These are phyloP conservation scores for Acanthamoeba triangularis DNA, from an alignment of 208 protist genomes.

Conservation along the genomic window DNA sequence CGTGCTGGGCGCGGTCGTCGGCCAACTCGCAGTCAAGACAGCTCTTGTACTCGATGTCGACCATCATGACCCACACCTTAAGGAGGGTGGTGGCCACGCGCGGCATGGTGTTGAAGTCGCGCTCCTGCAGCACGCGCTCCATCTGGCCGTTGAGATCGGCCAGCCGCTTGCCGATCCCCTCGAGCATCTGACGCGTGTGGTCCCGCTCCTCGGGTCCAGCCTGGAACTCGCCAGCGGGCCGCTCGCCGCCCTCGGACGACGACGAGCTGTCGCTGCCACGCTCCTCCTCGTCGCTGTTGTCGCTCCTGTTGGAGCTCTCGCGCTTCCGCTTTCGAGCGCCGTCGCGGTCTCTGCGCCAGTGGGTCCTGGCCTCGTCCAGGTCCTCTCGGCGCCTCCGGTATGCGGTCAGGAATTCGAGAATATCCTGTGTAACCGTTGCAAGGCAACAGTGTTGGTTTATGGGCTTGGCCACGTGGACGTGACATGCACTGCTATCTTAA, in stretches of 20 bases:
- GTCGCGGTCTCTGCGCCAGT: background rate
- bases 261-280: background rate
- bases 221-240: background rate
- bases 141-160: background rate
- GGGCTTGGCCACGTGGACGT: background rate
- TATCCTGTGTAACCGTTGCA: background rate
- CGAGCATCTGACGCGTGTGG: background rate
- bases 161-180: background rate
- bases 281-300: background rate
- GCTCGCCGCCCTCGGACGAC: background rate
- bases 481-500: background rate
- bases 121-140: conserved; percentile 33
- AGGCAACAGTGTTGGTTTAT: no score
- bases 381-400: background rate
- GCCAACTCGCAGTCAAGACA: background rate
- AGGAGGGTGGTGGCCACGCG: conserved; percentile 10
- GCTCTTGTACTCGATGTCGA: conserved; percentile 11
- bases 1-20: background rate
- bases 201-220: background rate
- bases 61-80: conserved; percentile 26
- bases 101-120: background rate
- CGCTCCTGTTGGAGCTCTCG: background rate
- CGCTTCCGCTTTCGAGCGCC: background rate
- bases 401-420: conserved; percentile 4
- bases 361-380: background rate